phyloP scores from a whole-genome alignment of 1,284 basidiomycete species.

The Trichosporon asahii region DNA sequence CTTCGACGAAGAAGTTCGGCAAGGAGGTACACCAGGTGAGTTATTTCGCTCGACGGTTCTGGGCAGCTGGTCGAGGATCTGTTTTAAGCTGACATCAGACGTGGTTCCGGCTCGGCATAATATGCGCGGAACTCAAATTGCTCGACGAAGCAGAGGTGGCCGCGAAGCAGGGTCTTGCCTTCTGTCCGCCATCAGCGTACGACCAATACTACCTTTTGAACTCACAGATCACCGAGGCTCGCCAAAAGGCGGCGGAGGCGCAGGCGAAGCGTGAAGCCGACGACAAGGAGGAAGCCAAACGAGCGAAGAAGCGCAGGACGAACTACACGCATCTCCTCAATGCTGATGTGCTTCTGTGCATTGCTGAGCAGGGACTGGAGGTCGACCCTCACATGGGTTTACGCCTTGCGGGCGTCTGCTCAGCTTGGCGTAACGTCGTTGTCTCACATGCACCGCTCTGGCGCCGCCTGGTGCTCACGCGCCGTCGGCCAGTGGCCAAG shows the following conservation, averaged over 20 bases:
- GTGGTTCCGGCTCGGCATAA: conserved; percentile 32
- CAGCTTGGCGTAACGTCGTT: conserved; percentile 31
- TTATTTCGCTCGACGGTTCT: too few relatives aligned
- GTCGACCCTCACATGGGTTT: conserved; percentile 25
- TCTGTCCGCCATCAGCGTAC: background rate
- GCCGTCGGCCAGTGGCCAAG: conserved; percentile 26
- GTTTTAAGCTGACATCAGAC: conserved; percentile 23
- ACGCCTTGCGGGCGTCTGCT: conserved; percentile 37
- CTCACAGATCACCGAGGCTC: background rate
- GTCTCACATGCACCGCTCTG: conserved; percentile 27
- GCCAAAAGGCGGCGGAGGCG: background rate
- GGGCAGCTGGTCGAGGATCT: too few relatives aligned
- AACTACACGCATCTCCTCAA: conserved; percentile 33
- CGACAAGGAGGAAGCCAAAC: background rate
- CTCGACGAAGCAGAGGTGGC: conserved; percentile 19
- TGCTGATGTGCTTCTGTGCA: conserved; percentile 34
- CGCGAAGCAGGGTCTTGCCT: background rate
- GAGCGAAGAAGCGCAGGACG: conserved; percentile 18
- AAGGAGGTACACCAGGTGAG: conserved; percentile 26
- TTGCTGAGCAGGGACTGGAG: conserved; percentile 29
- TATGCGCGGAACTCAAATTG: conserved; percentile 20
- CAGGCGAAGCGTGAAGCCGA: conserved; percentile 10
- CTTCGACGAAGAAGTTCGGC: conserved; percentile 29
- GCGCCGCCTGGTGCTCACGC: conserved; percentile 28
- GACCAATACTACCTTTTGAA: background rate